These are phyloP conservation scores for Nitzschia inconspicua DNA, from an alignment of 108 stramenopile species.

Conservation along the genomic window DNA sequence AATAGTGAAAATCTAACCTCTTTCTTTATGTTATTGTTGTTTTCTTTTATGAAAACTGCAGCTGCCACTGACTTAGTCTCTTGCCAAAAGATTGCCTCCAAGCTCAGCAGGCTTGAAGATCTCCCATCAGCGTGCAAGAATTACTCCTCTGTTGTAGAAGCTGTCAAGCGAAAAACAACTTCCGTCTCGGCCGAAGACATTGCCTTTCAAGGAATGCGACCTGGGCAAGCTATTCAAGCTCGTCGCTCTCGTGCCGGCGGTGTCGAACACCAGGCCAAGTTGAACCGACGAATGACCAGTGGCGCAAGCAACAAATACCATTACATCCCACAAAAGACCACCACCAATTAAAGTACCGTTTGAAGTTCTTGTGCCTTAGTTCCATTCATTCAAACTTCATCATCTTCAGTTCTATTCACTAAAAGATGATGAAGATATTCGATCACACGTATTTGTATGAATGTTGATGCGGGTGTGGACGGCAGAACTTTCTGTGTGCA, in stretches of 20 bases:
- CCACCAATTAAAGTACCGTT: too few species aligned
- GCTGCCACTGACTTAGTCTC: slow-evolving; percentile 7
- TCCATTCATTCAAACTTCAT: too few species aligned
- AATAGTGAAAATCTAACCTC: too few species aligned
- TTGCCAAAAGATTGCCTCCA: slow-evolving; percentile 11
- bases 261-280: slow-evolving; percentile 18
- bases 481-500: too few species aligned
- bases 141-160: slow-evolving; percentile 11
- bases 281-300: slow-evolving; percentile 22
- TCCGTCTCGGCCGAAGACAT: slow-evolving; percentile 6
- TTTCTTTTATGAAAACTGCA: slow-evolving; percentile 3
- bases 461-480: too few species aligned
- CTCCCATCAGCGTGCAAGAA: slow-evolving; percentile 9
- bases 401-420: too few species aligned
- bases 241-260: slow-evolving; percentile 8
- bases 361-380: too few species aligned
- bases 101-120: slow-evolving; percentile 1
- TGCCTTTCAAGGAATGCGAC: slow-evolving; percentile 32
- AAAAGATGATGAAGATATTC: too few species aligned
- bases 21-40: neutral
- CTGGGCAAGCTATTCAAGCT: slow-evolving; percentile 17
- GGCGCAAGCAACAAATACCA: slow-evolving; percentile 1
- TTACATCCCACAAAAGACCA: slow-evolving; percentile 1
- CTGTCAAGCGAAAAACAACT: slow-evolving; percentile 8
- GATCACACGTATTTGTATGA: too few species aligned